Evolutionary conservation across 2,329 filamentous ascomycete genomes (phyloP), one percentile per base, ranked within the genome.

Genomic region (Didymella lethalis): DNA sequence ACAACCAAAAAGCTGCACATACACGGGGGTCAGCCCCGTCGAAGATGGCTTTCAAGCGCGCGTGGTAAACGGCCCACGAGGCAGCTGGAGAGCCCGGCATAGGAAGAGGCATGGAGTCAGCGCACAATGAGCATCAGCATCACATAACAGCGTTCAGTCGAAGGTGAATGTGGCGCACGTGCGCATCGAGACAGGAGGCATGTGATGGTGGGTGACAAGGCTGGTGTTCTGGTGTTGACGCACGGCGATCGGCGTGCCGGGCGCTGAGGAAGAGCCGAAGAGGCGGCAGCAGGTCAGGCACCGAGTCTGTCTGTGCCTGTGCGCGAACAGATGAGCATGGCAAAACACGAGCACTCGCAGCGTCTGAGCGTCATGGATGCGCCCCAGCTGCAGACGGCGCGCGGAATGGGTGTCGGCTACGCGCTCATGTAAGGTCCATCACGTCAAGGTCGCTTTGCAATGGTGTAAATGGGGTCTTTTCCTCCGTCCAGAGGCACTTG

Each of bases 1-100:
- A 96, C 2, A 97, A 83, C 93, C 93, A 98, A 73, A 98, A 98
- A 28, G 94, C 91, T 49, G 88, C 73, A 55, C 92, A 84, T 16
- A 97, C 91, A 49, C 88, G 83, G 1, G 85, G 83, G 70, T 96
- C 88, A 47, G 88, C 85, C 57, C 88, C 88, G 29, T 84, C 83
- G 56, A 95, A 87, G 45, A 90, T 69, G 20, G 83, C 80, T 48
- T 79, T 81, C 26, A 95, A 71, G 34, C 91, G 87, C 26, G 88
- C 86, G 58, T 83, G 83, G 77, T 91, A 94, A 56, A 86, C 76
- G n/a, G 87, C 84, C 90, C 91, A 93, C 47, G 90, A 91, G 4
- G 91, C 84, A 31, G 81, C 80, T 29, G 86, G 83, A 36, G 83
- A 78, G 59, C 85, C 84, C 32, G 85, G 85, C 71, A 87, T 81